These are phyloP conservation scores for Dactylella cylindrospora DNA, from an alignment of 2,329 filamentous ascomycete species.

Conservation along the genomic window DNA sequence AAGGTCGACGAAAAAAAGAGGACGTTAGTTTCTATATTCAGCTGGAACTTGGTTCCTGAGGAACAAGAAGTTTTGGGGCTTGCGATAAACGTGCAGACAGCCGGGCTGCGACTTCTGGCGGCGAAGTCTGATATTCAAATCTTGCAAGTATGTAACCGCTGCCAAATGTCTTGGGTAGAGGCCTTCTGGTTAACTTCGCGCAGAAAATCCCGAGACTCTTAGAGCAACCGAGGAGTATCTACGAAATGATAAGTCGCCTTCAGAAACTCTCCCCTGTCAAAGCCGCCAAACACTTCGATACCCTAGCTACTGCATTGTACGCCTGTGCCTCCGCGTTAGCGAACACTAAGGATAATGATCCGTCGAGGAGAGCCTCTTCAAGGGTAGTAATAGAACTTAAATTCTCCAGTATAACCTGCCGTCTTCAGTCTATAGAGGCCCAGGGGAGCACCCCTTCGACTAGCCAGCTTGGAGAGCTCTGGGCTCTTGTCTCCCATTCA, in stretches of 20 bases:
- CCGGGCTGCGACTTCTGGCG: conserved; percentile 18
- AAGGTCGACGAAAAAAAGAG: conserved; percentile 14
- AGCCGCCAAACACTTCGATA: conserved; percentile 30
- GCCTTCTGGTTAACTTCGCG: no score
- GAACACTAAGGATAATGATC: conserved; percentile 14
- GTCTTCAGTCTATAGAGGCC: conserved; percentile 10
- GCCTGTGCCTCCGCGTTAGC: conserved; percentile 25
- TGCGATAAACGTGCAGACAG: conserved; percentile 27
- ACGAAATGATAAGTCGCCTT: conserved; percentile 18
- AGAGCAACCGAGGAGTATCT: conserved; percentile 16
- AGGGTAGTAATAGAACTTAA: conserved; percentile 11
- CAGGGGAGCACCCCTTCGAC: conserved; percentile 6
- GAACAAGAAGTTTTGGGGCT: conserved; percentile 23
- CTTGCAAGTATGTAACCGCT: conserved; percentile 19
- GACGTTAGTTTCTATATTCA: conserved; percentile 13
- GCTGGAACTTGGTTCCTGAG: conserved; percentile 11
- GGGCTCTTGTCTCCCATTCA: conserved; percentile 26
- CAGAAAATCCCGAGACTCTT: conserved; percentile 31
- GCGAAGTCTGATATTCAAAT: conserved; percentile 18
- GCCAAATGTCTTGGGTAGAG: background rate
- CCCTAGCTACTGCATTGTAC: conserved; percentile 21
- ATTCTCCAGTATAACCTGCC: conserved; percentile 22
- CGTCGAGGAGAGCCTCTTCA: background rate
- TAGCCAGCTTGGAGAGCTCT: conserved; percentile 19
- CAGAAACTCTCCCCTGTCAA: conserved; percentile 9